These are phyloP conservation scores for Dioscorea zingiberensis DNA, from an alignment of 106 monocot genomes.

Conservation along the genomic window DNA sequence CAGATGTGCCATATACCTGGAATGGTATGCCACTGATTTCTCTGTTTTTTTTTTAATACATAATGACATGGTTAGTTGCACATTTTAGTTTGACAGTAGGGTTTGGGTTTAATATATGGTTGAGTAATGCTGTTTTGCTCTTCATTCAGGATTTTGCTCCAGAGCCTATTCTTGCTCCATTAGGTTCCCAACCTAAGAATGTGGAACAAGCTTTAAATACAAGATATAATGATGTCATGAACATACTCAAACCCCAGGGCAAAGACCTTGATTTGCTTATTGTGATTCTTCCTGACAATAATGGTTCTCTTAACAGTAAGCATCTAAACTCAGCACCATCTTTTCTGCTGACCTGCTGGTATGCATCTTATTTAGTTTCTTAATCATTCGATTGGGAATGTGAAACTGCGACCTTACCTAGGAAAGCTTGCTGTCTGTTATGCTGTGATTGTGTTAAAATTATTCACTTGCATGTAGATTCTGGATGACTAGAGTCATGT, in stretches of 20 bases:
- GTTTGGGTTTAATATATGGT: too few relatives aligned
- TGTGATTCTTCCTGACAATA: slow-evolving; percentile 88
- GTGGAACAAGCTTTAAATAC: slow-evolving; percentile 71
- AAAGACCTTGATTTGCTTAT: slow-evolving; percentile 81
- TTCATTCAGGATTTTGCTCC: slow-evolving; percentile 60
- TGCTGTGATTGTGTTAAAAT: too few relatives aligned
- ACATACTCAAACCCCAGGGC: slow-evolving; percentile 23
- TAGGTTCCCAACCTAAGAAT: slow-evolving; percentile 56
- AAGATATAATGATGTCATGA: slow-evolving; percentile 54
- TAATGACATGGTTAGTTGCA: not conserved
- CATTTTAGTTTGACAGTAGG: too few relatives aligned
- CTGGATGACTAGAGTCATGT: too few relatives aligned
- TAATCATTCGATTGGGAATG: too few relatives aligned
- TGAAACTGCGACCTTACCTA: too few relatives aligned
- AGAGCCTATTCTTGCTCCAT: slow-evolving; percentile 59
- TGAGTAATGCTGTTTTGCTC: not conserved
- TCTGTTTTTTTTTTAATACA: not conserved
- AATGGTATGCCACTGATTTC: slow-evolving; percentile 40
- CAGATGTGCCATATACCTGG: slow-evolving; percentile 79
- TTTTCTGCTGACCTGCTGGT: too few relatives aligned
- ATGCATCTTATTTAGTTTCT: too few relatives aligned
- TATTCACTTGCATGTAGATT: too few relatives aligned
- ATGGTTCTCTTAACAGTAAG: slow-evolving; percentile 93
- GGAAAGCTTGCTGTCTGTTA: too few relatives aligned
- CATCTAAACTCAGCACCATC: not conserved